Evolutionary conservation across 2,329 filamentous ascomycete species (phyloP).

Genomic region (Botrytis galanthina): DNA sequence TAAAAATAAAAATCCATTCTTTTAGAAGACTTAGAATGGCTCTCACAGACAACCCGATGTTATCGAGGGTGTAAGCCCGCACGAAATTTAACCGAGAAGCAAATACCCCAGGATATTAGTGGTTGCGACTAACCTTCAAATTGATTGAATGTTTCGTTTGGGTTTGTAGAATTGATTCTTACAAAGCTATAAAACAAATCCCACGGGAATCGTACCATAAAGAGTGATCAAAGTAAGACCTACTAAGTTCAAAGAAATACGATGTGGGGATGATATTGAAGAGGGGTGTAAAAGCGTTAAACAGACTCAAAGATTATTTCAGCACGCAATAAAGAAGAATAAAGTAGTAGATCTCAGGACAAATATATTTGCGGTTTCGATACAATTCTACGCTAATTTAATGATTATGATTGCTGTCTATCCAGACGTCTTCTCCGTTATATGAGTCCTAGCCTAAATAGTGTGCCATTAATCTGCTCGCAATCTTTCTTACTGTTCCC

Average conservation of each 20-base stretch:
- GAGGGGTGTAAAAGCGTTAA: no score
- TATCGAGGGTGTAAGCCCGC: background rate
- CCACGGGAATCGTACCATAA: accelerated
- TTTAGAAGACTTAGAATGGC: no score
- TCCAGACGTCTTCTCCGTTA: no score
- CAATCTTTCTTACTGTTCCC: no score
- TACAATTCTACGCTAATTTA: background rate
- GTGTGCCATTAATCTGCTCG: background rate
- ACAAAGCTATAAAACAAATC: no score
- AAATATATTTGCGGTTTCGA: background rate
- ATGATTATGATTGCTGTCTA: background rate
- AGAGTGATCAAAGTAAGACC: background rate
- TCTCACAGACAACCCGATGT: no score
- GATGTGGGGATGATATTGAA: no score
- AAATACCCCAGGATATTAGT: background rate
- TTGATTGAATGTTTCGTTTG: no score
- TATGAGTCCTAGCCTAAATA: background rate
- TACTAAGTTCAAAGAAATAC: background rate
- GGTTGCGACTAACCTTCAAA: background rate
- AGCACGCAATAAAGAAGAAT: no score
- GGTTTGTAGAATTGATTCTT: no score
- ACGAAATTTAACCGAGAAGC: background rate
- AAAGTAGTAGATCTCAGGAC: background rate
- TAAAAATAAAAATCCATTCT: no score
- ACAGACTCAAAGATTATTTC: no score